phyloP scores from a whole-genome alignment of 805 yeast species.

The Vanderwaltozyma polyspora region DNA sequence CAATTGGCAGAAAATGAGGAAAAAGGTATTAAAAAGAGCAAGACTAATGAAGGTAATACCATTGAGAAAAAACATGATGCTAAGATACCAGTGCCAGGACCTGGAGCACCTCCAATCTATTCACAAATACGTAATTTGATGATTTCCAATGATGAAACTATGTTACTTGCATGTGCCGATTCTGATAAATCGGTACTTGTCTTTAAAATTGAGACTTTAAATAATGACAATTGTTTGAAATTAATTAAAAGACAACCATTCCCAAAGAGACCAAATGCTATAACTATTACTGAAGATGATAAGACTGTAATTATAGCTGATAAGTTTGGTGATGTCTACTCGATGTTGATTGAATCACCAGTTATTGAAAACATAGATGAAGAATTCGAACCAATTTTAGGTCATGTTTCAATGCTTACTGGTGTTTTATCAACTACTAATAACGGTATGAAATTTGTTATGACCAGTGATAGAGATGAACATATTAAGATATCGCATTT shows the following conservation, averaged over 20 bases:
- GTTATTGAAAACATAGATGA: slow-evolving; percentile 24
- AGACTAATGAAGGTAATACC: slow-evolving; percentile 19
- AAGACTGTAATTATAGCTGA: slow-evolving; percentile 62
- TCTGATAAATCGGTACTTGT: slow-evolving; percentile 72
- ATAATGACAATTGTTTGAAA: slow-evolving; percentile 32
- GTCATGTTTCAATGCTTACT: slow-evolving; percentile 96
- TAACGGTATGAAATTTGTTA: slow-evolving; percentile 37
- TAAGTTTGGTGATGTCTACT: slow-evolving; percentile 91
- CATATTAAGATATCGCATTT: slow-evolving; percentile 77
- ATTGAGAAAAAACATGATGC: slow-evolving; percentile 14
- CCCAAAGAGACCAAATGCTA: slow-evolving; percentile 88
- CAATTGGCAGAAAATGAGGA: slow-evolving; percentile 19
- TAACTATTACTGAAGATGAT: slow-evolving; percentile 46
- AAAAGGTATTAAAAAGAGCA: slow-evolving; percentile 26
- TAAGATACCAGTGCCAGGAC: slow-evolving; percentile 51
- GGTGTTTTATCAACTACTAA: slow-evolving; percentile 34
- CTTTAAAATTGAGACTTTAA: slow-evolving; percentile 30
- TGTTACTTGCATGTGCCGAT: slow-evolving; percentile 62
- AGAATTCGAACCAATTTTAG: slow-evolving; percentile 55
- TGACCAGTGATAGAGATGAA: slow-evolving; percentile 91
- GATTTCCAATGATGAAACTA: slow-evolving; percentile 41
- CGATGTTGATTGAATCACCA: slow-evolving; percentile 25
- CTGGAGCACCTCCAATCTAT: slow-evolving; percentile 57
- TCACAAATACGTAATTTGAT: slow-evolving; percentile 57
- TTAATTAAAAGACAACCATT: slow-evolving; percentile 61